A percentile compares a stretch with the other conserved stretches of the same genome.
Evolutionary conservation across 139 green algal genomes (phyloP).

Genomic region (Chlamydomonas urium): DNA sequence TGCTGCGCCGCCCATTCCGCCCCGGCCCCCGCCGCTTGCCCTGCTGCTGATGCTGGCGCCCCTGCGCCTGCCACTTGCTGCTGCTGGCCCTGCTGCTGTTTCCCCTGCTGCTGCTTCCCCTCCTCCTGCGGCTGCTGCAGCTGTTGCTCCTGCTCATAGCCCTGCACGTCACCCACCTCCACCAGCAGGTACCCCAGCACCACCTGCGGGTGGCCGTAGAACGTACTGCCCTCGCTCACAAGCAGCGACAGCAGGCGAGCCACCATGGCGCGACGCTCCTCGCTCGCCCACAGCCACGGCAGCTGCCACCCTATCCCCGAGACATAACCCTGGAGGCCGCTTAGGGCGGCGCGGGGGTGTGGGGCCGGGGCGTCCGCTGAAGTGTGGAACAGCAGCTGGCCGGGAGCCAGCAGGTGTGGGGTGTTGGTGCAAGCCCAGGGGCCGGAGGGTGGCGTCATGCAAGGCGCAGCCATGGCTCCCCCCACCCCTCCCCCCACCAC

Average conservation of each 20-base stretch:
- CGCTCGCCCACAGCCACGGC: constrained; percentile 16
- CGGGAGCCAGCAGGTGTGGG: background rate
- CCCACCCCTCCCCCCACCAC: too few species aligned
- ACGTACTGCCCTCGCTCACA: constrained; percentile 5
- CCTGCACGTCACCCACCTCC: constrained; percentile 4
- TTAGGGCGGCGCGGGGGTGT: too few species aligned
- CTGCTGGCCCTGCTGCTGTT: too few species aligned
- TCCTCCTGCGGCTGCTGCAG: background rate
- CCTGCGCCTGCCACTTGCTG: too few species aligned
- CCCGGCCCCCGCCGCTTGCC: too few species aligned
- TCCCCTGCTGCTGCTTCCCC: background rate
- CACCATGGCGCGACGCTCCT: constrained; percentile 20
- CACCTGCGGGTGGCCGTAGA: constrained; percentile 10
- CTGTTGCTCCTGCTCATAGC: background rate
- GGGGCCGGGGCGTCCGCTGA: background rate
- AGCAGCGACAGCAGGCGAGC: constrained; percentile 18
- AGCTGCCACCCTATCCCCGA: background rate
- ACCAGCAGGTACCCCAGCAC: constrained; percentile 24
- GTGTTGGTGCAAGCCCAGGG: constrained; percentile 4
- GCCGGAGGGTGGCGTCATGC: background rate
- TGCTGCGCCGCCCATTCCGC: too few species aligned
- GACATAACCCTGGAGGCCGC: too few species aligned
- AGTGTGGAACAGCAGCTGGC: background rate
- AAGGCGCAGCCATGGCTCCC: background rate
- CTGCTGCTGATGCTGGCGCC: too few species aligned